Percentiles rank a stretch among this genome's conserved stretches.
Conservation (phyloP, 768 basidiomycete genomes). For the Rickenella mellea region DNA sequence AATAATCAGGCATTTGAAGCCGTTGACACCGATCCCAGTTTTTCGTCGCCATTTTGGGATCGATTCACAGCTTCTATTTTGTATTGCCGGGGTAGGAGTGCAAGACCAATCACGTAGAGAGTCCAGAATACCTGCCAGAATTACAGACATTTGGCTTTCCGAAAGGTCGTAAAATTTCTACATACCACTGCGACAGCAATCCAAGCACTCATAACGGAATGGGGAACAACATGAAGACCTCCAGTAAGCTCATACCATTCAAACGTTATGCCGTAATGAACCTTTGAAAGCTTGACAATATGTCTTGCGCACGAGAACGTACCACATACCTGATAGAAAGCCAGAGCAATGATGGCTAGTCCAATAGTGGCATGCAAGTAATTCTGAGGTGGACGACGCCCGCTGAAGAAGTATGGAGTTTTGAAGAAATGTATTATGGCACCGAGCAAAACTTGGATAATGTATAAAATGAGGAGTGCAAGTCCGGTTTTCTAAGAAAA, state of each 20-base stretch:
- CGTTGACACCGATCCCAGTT: too few species aligned
- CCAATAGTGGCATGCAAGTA: constrained; percentile 38
- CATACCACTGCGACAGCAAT: constrained; percentile 11
- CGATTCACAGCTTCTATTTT: constrained; percentile 13
- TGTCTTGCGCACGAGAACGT: too few species aligned
- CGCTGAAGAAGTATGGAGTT: constrained; percentile 24
- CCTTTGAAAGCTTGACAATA: constrained; percentile 1
- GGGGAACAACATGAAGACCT: constrained; percentile 4
- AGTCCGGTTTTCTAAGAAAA: constrained; percentile 38
- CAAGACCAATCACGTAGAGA: constrained; percentile 19
- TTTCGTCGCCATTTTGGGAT: too few species aligned
- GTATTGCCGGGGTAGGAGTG: constrained; percentile 20
- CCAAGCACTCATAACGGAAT: constrained; percentile 10
- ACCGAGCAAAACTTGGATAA: constrained; percentile 40
- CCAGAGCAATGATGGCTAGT: constrained; percentile 41
- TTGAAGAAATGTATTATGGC: constrained; percentile 45
- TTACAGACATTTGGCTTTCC: neutral
- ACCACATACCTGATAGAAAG: constrained; percentile 25
- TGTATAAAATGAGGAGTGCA: constrained; percentile 43
- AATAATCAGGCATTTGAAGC: too few species aligned
- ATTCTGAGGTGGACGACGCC: constrained; percentile 34
- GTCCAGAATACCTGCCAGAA: constrained; percentile 17
- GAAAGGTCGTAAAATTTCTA: constrained; percentile 2
- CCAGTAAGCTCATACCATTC: constrained; percentile 12
- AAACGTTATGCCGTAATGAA: constrained; percentile 2